Conservation (phyloP, 2,329 filamentous ascomycete genomes). For the Penicillium sp. region DNA sequence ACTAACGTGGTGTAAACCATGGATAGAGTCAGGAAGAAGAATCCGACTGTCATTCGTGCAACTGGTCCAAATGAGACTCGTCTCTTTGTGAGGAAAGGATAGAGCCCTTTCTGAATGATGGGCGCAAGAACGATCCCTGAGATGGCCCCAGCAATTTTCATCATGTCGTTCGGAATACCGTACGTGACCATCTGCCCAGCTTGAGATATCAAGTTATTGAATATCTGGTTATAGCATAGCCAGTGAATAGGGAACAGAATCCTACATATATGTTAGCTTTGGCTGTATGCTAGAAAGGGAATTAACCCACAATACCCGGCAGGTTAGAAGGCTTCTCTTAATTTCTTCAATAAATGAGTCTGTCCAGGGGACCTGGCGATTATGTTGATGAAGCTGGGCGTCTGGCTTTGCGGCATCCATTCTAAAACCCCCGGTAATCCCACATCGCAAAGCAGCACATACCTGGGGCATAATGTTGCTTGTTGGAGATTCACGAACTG, state of each 20-base stretch:
- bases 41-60: not conserved
- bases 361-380: not conserved
- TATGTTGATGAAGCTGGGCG: not conserved
- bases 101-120: not conserved
- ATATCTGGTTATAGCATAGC: not conserved
- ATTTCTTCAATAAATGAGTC: not conserved
- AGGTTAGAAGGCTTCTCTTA: not conserved
- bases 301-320: not conserved
- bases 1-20: not conserved
- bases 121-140: not conserved
- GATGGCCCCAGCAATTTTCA: not conserved
- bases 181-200: not conserved
- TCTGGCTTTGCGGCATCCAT: not conserved
- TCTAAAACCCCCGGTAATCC: not conserved
- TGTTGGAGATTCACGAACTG: not conserved
- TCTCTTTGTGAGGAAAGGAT: not conserved
- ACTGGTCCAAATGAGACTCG: not conserved
- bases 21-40: not conserved
- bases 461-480: not conserved
- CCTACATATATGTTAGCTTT: not conserved
- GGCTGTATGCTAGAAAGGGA: not conserved
- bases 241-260: not conserved
- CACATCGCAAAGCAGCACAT: not conserved
- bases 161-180: not conserved
- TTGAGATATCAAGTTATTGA: not conserved